Conservation (phyloP, 495 filamentous ascomycete genomes). For the Achaetomiella virescens region DNA sequence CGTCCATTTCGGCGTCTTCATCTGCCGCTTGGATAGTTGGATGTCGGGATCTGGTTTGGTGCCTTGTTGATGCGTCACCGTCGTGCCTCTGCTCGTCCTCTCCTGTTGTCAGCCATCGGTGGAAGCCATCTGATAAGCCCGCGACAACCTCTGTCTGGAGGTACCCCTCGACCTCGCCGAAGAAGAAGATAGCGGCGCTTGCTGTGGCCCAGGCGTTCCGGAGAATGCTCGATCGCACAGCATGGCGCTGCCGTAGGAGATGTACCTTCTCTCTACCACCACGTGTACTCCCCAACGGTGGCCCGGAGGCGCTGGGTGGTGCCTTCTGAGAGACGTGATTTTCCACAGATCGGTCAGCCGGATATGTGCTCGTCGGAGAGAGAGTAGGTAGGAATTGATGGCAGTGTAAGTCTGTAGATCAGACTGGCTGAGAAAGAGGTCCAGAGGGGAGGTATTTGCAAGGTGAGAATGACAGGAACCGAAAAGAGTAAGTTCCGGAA, state of each 20-base stretch:
- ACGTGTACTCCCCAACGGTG: conserved; percentile 54
- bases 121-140: conserved; percentile 66
- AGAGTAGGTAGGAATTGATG: conserved; percentile 81
- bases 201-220: conserved; percentile 80
- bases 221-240: conserved; percentile 55
- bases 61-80: conserved; percentile 5
- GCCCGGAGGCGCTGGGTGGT: conserved; percentile 64
- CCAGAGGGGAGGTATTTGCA: conserved; percentile 73
- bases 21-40: neutral
- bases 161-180: conserved; percentile 78
- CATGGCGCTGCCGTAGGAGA: conserved; percentile 52
- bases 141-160: conserved; percentile 85
- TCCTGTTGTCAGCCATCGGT: conserved; percentile 40
- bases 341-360: conserved; percentile 80
- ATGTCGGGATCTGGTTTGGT: neutral
- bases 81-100: conserved; percentile 19
- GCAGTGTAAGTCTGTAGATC: conserved; percentile 74
- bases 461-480: conserved; percentile 60
- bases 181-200: conserved; percentile 76
- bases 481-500: conserved; percentile 84
- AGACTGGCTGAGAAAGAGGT: conserved; percentile 71
- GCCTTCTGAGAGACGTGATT: conserved; percentile 65
- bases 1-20: conserved; percentile 23
- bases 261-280: conserved; percentile 50
- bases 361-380: conserved; percentile 74